Evolutionary conservation across 108 stramenopile genomes (phyloP), one percentile per base, ranked within the genome.

Genomic region (Conticribra weissflogii): DNA sequence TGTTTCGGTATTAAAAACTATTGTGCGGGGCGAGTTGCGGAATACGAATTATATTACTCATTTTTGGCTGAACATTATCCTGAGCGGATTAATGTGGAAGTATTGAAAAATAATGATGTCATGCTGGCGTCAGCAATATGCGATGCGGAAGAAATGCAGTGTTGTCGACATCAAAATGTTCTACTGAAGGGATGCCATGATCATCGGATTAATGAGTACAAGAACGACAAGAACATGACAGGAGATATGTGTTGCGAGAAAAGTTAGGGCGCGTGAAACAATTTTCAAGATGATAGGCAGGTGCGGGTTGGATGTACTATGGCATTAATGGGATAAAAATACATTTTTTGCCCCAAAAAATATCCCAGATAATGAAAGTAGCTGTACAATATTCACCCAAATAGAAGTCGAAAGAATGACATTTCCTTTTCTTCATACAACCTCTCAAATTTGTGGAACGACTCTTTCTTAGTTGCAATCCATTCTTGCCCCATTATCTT

Each of bases 181-280:
- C 36, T 76, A 32, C 61, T 76, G 21, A 76, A 76, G 61, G 75
- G 75, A 33, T 76, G 75, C 34, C 75, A 76, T 50, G 54, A 76
- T 63, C 75, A 76, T 51, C 25, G 75, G 9, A 57, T 68, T 23
- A 48, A 68, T 31, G 46, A 14, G 2, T 41, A 54, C 54, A 28
- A 67, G 15, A 19, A 17, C n/a, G 47, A 36, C 27, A 22, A 23
- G 22, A 21, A 3, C 50, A 19, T 49, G 0, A 4, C 15, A 22
- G 46, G 62, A 7, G 72, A 64, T 17, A 73, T 64, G 72, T 73
- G 72, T 34, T 73, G 72, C 27, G 46, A 57, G 36, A n/a, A n/a
- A n/a, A n/a, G n/a, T n/a, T n/a, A n/a, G n/a, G n/a, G n/a, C n/a
- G n/a, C n/a, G n/a, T n/a, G n/a, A n/a, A n/a, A n/a, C n/a, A n/a